Base-by-base conservation (phyloP, 2,329 filamentous ascomycete species). In the Emmonsia crescens region DNA sequence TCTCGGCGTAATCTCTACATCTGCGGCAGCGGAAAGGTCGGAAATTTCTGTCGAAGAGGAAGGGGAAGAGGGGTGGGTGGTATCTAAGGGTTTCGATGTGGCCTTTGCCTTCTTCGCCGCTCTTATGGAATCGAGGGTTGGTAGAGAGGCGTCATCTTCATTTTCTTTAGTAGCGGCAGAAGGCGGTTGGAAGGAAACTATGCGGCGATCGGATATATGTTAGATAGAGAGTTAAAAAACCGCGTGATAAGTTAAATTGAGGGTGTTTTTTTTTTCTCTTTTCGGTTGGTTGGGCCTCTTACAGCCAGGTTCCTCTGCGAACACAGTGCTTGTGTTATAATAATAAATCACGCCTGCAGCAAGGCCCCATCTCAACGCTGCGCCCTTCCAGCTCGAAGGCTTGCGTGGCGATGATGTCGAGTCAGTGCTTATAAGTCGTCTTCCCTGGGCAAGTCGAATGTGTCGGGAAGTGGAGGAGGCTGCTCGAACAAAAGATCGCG, bases 271-370 rank as follows among this genome's bases (percentile, higher is more conserved):
- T 46, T 9, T 24, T 49, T 29, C 10, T 27, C 16, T 51, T 51
- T 31, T n/a, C n/a, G n/a, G 14, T 31, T 52, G 54, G 16, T 24
- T 19, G 10, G 36, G 14, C 5, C 88, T 67, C 88, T 67, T 82
- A 96, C 91, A 82, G 68, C 83, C 76, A 42, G 86, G 83, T 75
- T 95, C 88, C 69, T 96, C 90, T 19, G 91, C 89, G 75, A 97
- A 97, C 27, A 91, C 80, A 60, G 86, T 83, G 70, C 88, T 93
- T 8, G 91, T 96, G 79, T 91, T 96, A 76, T 97, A 99, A 76
- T 89, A 96, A 78, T 97, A 99, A 57, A 97, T 78, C 54, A 87
- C 85, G 24, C 83, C 90, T 63, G 80, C 81, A 0, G 90, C 92
- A 61, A 94, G 72, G 66, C 85, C 89, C 84, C 91, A 88, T 78